These are phyloP conservation scores for Chalciporus pseudorubinellus DNA, from an alignment of 768 basidiomycete genomes.

Conservation along the genomic window DNA sequence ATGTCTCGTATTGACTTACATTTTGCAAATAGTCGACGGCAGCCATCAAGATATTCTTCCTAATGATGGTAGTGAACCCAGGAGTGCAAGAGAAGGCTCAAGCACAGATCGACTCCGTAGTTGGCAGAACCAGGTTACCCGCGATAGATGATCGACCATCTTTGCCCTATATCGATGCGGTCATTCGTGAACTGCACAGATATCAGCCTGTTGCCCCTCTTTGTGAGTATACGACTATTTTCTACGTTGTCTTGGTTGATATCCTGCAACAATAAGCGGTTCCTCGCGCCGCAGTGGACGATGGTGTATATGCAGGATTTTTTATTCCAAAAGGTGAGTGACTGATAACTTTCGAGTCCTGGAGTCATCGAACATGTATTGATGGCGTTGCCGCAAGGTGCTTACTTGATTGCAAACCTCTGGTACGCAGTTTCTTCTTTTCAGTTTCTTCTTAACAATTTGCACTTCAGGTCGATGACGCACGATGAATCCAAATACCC, in stretches of 20 bases:
- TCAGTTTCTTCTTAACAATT: no score
- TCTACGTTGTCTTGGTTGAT: background rate
- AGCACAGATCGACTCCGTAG: slow-evolving; percentile 5
- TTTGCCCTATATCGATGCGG: slow-evolving; percentile 8
- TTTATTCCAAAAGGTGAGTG: slow-evolving; percentile 41
- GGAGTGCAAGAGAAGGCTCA: slow-evolving; percentile 7
- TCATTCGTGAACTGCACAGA: slow-evolving; percentile 4
- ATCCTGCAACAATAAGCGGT: slow-evolving; percentile 8
- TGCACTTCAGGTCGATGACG: background rate
- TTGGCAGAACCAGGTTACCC: slow-evolving; percentile 6
- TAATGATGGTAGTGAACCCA: slow-evolving; percentile 8
- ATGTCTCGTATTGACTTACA: background rate
- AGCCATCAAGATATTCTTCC: slow-evolving; percentile 2
- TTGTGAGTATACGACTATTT: background rate
- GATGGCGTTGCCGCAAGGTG: background rate
- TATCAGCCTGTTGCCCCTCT: background rate
- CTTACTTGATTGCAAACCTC: no score
- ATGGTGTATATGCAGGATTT: slow-evolving; percentile 41
- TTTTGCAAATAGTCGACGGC: background rate
- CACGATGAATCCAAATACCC: slow-evolving; percentile 29
- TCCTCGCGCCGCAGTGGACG: slow-evolving; percentile 29
- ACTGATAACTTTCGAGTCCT: background rate
- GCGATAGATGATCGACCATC: slow-evolving; percentile 9
- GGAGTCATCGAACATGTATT: background rate
- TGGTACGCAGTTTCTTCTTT: no score